Conservation (phyloP, 257 asterid genomes). For the Gentiana macrophylla region DNA sequence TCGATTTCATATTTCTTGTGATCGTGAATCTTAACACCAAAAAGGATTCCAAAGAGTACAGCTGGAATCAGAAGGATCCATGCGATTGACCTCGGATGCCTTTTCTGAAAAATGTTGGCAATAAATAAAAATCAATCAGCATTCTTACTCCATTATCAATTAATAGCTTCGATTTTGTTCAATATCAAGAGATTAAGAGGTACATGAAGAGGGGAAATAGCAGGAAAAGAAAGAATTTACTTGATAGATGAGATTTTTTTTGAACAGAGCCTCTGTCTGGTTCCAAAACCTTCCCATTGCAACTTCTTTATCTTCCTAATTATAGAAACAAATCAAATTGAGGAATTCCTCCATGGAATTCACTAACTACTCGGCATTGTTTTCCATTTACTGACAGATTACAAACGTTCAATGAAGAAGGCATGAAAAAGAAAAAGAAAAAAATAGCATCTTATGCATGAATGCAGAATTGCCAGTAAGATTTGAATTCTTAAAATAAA, state of each 20-base stretch:
- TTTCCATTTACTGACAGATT: too few species aligned
- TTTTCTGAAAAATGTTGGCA: conserved; percentile 11
- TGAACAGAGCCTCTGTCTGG: conserved; percentile 22
- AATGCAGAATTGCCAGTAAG: not conserved
- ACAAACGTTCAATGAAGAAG: too few species aligned
- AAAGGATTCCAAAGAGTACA: conserved; percentile 14
- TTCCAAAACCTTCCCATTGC: conserved; percentile 21
- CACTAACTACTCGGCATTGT: too few species aligned
- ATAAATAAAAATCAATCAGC: too few species aligned
- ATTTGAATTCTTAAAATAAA: not conserved
- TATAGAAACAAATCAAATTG: too few species aligned
- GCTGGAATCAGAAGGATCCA: conserved; percentile 18
- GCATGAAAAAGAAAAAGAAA: too few species aligned
- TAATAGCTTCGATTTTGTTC: too few species aligned
- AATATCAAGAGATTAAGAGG: too few species aligned
- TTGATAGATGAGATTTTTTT: conserved; percentile 19
- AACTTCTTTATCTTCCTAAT: too few species aligned
- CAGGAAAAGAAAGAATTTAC: conserved; percentile 2
- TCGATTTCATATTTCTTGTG: not conserved
- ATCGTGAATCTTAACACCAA: not conserved
- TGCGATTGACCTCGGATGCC: conserved; percentile 17
- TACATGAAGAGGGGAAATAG: too few species aligned
- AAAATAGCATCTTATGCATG: not conserved
- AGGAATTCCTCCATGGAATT: too few species aligned
- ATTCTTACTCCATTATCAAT: too few species aligned